Evolutionary conservation across 225 moss, liverwort and hornwort species (phyloP).

Genomic region (Polytrichum formosum): DNA sequence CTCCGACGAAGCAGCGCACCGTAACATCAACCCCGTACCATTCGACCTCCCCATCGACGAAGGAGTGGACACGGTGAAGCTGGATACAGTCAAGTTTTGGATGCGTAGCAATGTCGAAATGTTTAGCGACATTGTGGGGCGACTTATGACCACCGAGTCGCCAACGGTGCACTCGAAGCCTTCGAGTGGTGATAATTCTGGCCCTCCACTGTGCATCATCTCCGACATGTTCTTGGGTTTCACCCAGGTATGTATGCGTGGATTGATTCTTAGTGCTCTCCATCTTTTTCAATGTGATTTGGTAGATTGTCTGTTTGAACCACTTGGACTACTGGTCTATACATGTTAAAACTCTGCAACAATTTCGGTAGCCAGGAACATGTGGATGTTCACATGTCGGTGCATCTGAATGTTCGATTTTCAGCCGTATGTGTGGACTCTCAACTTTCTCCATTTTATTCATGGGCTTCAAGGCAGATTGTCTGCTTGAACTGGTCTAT

Average conservation of each 20-base stretch:
- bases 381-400: no score
- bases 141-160: conserved; percentile 10
- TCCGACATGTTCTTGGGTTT: conserved; percentile 56
- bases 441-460: no score
- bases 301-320: no score
- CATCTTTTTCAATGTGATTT: no score
- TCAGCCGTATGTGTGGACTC: no score
- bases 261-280: no score
- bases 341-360: no score
- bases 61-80: background rate
- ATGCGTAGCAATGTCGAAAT: conserved; percentile 7
- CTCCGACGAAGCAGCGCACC: conserved; percentile 31
- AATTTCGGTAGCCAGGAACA: no score
- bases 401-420: no score
- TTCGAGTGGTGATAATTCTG: background rate
- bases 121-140: conserved; percentile 15
- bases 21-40: conserved; percentile 25
- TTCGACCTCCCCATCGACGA: conserved; percentile 11
- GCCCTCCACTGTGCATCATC: conserved; percentile 42
- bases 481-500: no score
- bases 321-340: no score
- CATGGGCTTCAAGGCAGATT: no score
- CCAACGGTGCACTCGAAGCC: conserved; percentile 17
- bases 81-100: conserved; percentile 30
- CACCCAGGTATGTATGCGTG: conserved; percentile 31